Evolutionary conservation across 163 green algal genomes (phyloP), one percentile per base, ranked within the genome.

Genomic region (Scenedesmus sp.): DNA sequence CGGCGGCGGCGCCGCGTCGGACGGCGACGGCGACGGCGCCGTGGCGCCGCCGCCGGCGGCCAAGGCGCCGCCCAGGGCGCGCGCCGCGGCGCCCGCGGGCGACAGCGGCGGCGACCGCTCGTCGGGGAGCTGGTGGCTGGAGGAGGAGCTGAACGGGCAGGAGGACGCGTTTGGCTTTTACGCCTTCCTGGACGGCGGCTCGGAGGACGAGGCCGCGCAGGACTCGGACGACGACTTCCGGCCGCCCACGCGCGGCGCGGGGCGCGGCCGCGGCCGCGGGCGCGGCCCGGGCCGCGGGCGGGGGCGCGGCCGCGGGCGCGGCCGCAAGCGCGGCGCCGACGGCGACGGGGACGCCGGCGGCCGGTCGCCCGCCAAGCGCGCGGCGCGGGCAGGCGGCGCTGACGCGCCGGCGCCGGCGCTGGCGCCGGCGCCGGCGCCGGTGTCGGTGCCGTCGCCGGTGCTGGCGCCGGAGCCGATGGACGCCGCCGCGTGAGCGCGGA

Each of bases 111-210:
- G 67, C 29, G 51, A 60, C 31, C 14, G 33, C 11, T 80, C 71
- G 14, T 72, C 58, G 51, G 71, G 71, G 24, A 72, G 58, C 29
- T 72, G 45, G 47, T 80, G 66, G 66, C n/a, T n/a, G n/a, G 20
- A 45, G 15, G 65, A 63, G 2, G 65, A 63, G 47, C 17, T 75
- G 3, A 45, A 48, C 20, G 65, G 11, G 0, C 22, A 53, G 62
- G 65, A 75, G 20, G 65, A 75, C 45, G 65, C 26, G 1, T 75
- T 75, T 33, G 65, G 65, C 45, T 75, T 75, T 45, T 75, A 75
- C 31, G 60, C 28, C 3, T 75, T 60, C 45, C 44, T 7, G 2
- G 17, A 75, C 33, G 45, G 18, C 15, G 65, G n/a, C 17, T 44
- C 24, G 7, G 45, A 63, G 4, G 28, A 62, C 22, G 47, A 63